Percentiles rank a stretch among this genome's conserved stretches.
phyloP scores from a whole-genome alignment of 108 stramenopile species.

The Cyclotella choctawhatcheeana region DNA sequence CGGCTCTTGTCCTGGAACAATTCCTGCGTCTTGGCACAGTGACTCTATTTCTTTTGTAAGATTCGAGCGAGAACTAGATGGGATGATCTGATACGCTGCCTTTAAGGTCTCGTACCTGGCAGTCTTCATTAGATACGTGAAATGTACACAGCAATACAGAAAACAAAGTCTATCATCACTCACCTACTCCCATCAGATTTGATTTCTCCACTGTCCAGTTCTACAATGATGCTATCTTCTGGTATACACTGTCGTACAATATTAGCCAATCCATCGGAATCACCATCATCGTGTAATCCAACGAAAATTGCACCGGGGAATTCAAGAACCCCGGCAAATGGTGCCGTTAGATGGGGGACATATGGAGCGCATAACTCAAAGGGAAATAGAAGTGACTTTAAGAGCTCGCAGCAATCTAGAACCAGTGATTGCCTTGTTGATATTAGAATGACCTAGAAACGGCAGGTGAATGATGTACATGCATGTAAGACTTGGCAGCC shows the following conservation, averaged over 20 bases:
- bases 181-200: slow-evolving; percentile 71
- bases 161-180: slow-evolving; percentile 4
- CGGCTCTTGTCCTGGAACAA: slow-evolving; percentile 85
- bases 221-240: slow-evolving; percentile 85
- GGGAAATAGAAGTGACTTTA: slow-evolving; percentile 82
- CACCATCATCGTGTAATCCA: slow-evolving; percentile 84
- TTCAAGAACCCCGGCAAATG: slow-evolving; percentile 82
- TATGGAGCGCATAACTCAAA: slow-evolving; percentile 89
- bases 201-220: slow-evolving; percentile 79
- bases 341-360: slow-evolving; percentile 83
- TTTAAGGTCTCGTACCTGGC: slow-evolving; percentile 69
- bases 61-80: slow-evolving; percentile 61
- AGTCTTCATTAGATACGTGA: too few relatives aligned
- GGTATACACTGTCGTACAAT: slow-evolving; percentile 66
- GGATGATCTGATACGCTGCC: slow-evolving; percentile 77
- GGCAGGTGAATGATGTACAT: too few relatives aligned
- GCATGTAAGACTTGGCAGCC: too few relatives aligned
- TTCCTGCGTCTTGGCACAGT: slow-evolving; percentile 78
- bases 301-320: slow-evolving; percentile 90
- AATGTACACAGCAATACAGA: too few relatives aligned
- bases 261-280: slow-evolving; percentile 66
- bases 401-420: slow-evolving; percentile 82
- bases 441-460: slow-evolving; percentile 70
- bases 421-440: slow-evolving; percentile 80
- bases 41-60: slow-evolving; percentile 84